These are phyloP conservation scores for Fusarium begoniae DNA, from an alignment of 2,329 filamentous ascomycete species.

Conservation along the genomic window DNA sequence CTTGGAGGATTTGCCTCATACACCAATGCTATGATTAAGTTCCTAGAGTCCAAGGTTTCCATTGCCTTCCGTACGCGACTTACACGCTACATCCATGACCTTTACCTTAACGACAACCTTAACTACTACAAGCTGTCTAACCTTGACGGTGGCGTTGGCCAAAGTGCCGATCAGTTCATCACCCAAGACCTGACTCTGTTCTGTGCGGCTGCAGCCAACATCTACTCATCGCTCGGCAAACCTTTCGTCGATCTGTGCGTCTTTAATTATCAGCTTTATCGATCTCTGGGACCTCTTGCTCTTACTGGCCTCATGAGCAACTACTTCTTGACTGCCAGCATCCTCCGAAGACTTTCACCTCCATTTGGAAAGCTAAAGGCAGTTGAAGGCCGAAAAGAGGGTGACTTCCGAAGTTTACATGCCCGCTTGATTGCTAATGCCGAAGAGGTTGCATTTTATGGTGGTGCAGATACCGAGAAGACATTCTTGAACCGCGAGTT, in stretches of 20 bases:
- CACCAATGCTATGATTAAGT: slow-evolving; percentile 99
- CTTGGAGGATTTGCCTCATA: slow-evolving; percentile 94
- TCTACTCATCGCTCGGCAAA: slow-evolving; percentile 98
- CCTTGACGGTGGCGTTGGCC: slow-evolving; percentile 89
- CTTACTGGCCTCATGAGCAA: slow-evolving; percentile 87
- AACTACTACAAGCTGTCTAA: slow-evolving; percentile 98
- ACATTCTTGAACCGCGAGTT: slow-evolving; percentile 92
- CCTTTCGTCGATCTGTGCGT: slow-evolving; percentile 96
- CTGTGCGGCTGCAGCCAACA: slow-evolving; percentile 87
- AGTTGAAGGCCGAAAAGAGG: slow-evolving; percentile 93
- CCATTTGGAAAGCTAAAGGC: slow-evolving; percentile 98
- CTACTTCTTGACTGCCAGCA: slow-evolving; percentile 92
- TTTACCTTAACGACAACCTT: slow-evolving; percentile 93
- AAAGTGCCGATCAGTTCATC: slow-evolving; percentile 95
- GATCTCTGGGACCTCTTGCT: slow-evolving; percentile 87
- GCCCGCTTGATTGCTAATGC: slow-evolving; percentile 94
- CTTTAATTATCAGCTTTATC: slow-evolving; percentile 97
- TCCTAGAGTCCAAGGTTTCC: slow-evolving; percentile 95
- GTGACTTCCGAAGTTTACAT: slow-evolving; percentile 92
- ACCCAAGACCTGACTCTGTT: slow-evolving; percentile 97
- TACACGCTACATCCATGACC: slow-evolving; percentile 95
- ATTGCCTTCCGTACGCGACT: slow-evolving; percentile 96
- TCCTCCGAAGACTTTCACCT: slow-evolving; percentile 87
- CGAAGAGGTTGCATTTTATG: slow-evolving; percentile 97
- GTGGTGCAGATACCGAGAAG: slow-evolving; percentile 94